A percentile compares a stretch with the other conserved stretches of the same genome.
Conservation (phyloP, 352 stramenopile genomes). For the Phytophthora colocasiae region DNA sequence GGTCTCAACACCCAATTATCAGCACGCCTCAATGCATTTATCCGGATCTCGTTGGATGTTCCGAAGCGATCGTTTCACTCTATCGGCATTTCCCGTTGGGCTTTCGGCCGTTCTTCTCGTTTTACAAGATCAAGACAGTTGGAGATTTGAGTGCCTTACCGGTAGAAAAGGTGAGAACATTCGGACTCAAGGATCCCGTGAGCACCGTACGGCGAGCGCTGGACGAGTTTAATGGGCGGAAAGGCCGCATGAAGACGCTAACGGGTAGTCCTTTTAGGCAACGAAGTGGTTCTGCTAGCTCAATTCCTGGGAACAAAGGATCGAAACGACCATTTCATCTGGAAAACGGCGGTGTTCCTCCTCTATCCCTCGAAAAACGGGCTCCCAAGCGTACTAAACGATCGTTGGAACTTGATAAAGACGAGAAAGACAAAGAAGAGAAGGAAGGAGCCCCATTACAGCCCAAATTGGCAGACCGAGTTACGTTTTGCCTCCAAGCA, state of each 20-base stretch:
- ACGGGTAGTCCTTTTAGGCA: slow-evolving; percentile 51
- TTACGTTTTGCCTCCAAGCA: slow-evolving; percentile 61
- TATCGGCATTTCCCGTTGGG: slow-evolving; percentile 61
- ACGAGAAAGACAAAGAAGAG: slow-evolving; percentile 15
- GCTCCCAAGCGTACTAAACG: slow-evolving; percentile 56
- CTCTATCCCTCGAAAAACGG: slow-evolving; percentile 40
- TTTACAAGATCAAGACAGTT: slow-evolving; percentile 77
- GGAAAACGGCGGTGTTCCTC: slow-evolving; percentile 14
- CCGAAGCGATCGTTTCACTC: slow-evolving; percentile 55
- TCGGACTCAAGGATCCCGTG: slow-evolving; percentile 69
- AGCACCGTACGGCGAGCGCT: slow-evolving; percentile 60
- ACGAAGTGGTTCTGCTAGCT: slow-evolving; percentile 20
- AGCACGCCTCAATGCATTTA: slow-evolving; percentile 43
- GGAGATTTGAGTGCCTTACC: slow-evolving; percentile 66
- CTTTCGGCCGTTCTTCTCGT: slow-evolving; percentile 64
- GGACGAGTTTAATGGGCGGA: slow-evolving; percentile 56
- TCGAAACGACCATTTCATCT: slow-evolving; percentile 44
- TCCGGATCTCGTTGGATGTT: slow-evolving; percentile 51
- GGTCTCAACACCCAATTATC: slow-evolving; percentile 10
- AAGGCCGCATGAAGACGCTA: slow-evolving; percentile 45
- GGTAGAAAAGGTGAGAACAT: slow-evolving; percentile 56
- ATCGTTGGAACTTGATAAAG: slow-evolving; percentile 42
- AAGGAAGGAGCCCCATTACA: slow-evolving; percentile 19
- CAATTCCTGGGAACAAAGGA: slow-evolving; percentile 33
- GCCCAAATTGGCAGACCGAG: slow-evolving; percentile 56